Evolutionary conservation across 371 early-diverging fungal species (phyloP), one percentile per base, ranked within the genome.

Genomic region (Mucor ambiguus): DNA sequence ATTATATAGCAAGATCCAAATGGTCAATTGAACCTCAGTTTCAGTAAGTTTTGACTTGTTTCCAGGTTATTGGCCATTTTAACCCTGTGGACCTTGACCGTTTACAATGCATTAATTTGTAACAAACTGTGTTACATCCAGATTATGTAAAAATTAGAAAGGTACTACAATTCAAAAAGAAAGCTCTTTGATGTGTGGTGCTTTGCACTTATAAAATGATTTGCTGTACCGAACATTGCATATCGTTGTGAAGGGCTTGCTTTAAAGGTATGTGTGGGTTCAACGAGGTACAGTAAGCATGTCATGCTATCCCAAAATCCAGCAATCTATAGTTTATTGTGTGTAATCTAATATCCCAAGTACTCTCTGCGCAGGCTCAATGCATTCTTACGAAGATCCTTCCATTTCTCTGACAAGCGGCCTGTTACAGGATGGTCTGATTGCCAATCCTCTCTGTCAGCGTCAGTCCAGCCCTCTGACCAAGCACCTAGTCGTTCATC

Each of bases 401-500:
- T 71, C 76, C 78, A 79, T 20, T 66, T 12, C 1, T 70, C 61
- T 4, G 79, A 48, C 18, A 79, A 41, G 35, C 64, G 63, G 2
- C 71, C 76, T 3, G 79, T 82, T 0, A 77, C 10, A 0, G 58
- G 48, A 46, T 73, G 59, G 10, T 63, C 14, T 0, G 79, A 74
- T 6, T 71, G 26, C 71, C 76, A 75, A 14, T 60, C 32, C 0
- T 66, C 64, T 5, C 61, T 38, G 38, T 41, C 41, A 8, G 46
- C 11, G 18, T 64, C 64, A 0, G 43, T 41, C 58, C 60, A 67
- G 1, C 73, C 73, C 61, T 79, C 78, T 22, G 82, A 74, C 78
- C 79, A 79, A 28, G 74, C 74, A 35, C 70, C 68, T 14, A 82
- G 14, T 26, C 62, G 38, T 33, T 79, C 73, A n/a, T 72, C 65